Conservation (phyloP, 2,329 filamentous ascomycete species). For the Paradendryphiella salina region DNA sequence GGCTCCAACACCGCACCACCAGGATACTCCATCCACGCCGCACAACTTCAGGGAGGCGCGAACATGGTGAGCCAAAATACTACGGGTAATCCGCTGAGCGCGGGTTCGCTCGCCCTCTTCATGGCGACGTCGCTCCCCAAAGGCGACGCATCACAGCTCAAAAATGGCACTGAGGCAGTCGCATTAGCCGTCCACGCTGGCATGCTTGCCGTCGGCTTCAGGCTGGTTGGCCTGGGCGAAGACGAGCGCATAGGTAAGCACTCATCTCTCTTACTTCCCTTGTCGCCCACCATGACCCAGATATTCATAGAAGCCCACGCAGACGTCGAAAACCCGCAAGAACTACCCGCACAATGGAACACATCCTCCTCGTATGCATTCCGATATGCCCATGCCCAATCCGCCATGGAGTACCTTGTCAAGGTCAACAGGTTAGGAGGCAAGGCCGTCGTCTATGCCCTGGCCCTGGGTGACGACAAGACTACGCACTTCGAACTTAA, state of each 20-base stretch:
- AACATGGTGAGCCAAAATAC: conserved; percentile 38
- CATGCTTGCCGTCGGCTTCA: conserved; percentile 78
- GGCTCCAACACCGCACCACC: not conserved
- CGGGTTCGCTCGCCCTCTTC: conserved; percentile 48
- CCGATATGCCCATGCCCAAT: conserved; percentile 83
- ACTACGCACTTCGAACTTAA: conserved; percentile 77
- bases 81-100: conserved; percentile 51
- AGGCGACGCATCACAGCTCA: conserved; percentile 53
- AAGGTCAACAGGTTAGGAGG: conserved; percentile 79
- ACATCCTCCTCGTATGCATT: conserved; percentile 73
- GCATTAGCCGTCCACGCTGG: conserved; percentile 83
- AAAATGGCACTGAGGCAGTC: conserved; percentile 77
- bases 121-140: conserved; percentile 52
- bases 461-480: conserved; percentile 78
- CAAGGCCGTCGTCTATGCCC: conserved; percentile 80
- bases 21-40: not conserved
- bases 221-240: conserved; percentile 80
- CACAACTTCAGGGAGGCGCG: not conserved
- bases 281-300: conserved; percentile 26
- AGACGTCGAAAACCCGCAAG: conserved; percentile 58
- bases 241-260: conserved; percentile 70
- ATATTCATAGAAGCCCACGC: conserved; percentile 58
- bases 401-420: conserved; percentile 79
- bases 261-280: not conserved
- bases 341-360: conserved; percentile 81